Base-by-base conservation (phyloP, 108 stramenopile genomes). In the Cyclostephanos tholiformis region DNA sequence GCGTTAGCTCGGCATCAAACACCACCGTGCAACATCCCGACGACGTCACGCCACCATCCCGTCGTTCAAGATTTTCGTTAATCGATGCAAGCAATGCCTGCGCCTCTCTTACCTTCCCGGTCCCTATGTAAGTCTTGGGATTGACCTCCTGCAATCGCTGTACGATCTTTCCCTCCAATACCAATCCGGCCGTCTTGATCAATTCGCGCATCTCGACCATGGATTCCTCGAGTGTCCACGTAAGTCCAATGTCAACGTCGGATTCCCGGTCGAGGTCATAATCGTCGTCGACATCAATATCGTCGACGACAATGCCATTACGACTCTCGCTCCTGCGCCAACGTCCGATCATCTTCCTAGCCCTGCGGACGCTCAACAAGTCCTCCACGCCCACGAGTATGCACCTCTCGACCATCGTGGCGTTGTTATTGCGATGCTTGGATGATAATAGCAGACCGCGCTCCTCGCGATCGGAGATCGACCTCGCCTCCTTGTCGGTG, bases 1-100 rank as follows among this genome's bases (percentile, higher is more conserved):
- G 98, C 19, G 88, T 86, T 32, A 98, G 77, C 82, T 98, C 98
- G 2, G 96, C 92, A 85, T 99, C 98, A 76, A 99, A 94, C 13
- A 97, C 93, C 30, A 97, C 87, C 0, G 95, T 95, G 39, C 84
- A 87, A 41, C 86, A 86, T 29, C 65, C 77, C 12, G 32, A 35
- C 13, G 14, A 8, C 7, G 25, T 53, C 32, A 11, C 29, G 27
- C 27, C 57, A n/a, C 35, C 52, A 17, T 46, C 63, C 26, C 62
- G 55, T 19, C 38, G 30, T 29, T 65, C 56, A 10, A 65, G 36
- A 26, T 72, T 29, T 19, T 49, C 60, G 60, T 84, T 84, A 32
- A 80, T 71, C 50, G 70, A 41, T 29, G 84, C 74, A 73, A 92
- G 71, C 57, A 97, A 67, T 19, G 74, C 72, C 38, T 84, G 56